Percentiles rank a stretch among this genome's conserved stretches.
phyloP scores from a whole-genome alignment of 345 rosid genomes.

The Gynandropsis gynandra region DNA sequence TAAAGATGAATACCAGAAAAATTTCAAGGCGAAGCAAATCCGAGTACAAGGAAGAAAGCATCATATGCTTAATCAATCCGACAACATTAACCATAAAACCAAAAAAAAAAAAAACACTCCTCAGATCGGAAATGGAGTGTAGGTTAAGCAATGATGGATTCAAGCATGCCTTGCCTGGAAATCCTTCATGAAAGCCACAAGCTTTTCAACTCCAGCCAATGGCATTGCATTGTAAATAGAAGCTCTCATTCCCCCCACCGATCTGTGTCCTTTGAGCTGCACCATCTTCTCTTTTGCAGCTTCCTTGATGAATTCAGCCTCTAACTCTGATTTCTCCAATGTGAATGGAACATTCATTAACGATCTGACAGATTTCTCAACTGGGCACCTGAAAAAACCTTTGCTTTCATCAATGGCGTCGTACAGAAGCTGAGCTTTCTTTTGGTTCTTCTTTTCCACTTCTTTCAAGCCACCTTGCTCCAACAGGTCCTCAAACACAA shows the following conservation, averaged over 20 bases:
- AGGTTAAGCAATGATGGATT: background rate
- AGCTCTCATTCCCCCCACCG: constrained; percentile 98
- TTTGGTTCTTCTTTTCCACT: constrained; percentile 83
- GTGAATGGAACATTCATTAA: constrained; percentile 97
- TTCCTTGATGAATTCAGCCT: constrained; percentile 83
- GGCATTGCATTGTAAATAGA: constrained; percentile 99
- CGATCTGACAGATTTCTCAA: constrained; percentile 92
- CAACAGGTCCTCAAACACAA: constrained; percentile 84
- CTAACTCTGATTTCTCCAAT: constrained; percentile 75
- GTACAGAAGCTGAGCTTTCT: constrained; percentile 67
- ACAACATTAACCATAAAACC: too few species aligned
- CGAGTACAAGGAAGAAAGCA: too few species aligned
- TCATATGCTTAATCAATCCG: too few species aligned
- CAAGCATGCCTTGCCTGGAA: constrained; percentile 86
- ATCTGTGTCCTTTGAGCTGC: constrained; percentile 94
- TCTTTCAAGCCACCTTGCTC: constrained; percentile 78
- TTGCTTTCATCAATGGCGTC: constrained; percentile 69
- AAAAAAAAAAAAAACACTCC: too few species aligned
- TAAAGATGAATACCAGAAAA: too few species aligned
- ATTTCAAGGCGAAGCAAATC: too few species aligned
- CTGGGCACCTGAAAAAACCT: constrained; percentile 79
- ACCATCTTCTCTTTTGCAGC: constrained; percentile 93
- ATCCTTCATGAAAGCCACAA: constrained; percentile 97
- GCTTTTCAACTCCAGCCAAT: constrained; percentile 77
- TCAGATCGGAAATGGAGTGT: too few species aligned